A percentile compares a stretch with the other conserved stretches of the same genome.
These are phyloP conservation scores for Aspergillus candidus DNA, from an alignment of 2,329 filamentous ascomycete species.

Conservation along the genomic window DNA sequence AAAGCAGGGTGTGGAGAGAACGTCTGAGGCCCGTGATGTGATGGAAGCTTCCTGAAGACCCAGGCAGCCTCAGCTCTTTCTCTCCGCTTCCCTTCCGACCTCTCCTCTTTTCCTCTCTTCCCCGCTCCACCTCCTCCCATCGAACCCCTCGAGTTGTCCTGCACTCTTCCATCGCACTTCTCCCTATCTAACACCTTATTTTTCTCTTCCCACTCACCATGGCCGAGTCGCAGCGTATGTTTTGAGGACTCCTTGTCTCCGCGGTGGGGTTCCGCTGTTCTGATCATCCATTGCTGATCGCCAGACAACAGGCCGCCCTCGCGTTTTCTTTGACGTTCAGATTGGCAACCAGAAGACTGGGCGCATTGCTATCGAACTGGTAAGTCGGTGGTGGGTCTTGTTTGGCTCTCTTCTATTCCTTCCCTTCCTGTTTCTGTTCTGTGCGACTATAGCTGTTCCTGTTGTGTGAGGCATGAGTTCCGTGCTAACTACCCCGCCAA, in stretches of 20 bases:
- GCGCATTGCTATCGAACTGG: conserved; percentile 80
- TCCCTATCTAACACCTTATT: not conserved
- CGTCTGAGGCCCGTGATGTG: conserved; percentile 6
- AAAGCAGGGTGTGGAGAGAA: too few relatives aligned
- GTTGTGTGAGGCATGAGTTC: not conserved
- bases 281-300: conserved; percentile 10
- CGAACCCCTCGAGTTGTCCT: not conserved
- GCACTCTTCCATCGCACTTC: conserved; percentile 1
- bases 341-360: conserved; percentile 69
- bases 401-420: not conserved
- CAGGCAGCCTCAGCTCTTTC: conserved; percentile 10
- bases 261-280: conserved; percentile 20
- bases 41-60: conserved; percentile 41
- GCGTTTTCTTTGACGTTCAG: conserved; percentile 89
- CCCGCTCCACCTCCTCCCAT: conserved; percentile 5
- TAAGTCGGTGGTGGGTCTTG: conserved; percentile 33
- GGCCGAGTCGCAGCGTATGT: conserved; percentile 34
- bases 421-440: not conserved
- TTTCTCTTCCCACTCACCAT: conserved; percentile 18
- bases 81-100: not conserved
- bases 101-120: conserved; percentile 4
- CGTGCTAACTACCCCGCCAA: conserved; percentile 11
- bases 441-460: not conserved
- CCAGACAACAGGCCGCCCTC: conserved; percentile 52
- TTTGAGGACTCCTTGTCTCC: conserved; percentile 4